Percentiles rank a stretch among this genome's conserved stretches.
These are phyloP conservation scores for Vitis rotundifolia DNA, from an alignment of 164 flowering plant genomes.

Conservation along the genomic window DNA sequence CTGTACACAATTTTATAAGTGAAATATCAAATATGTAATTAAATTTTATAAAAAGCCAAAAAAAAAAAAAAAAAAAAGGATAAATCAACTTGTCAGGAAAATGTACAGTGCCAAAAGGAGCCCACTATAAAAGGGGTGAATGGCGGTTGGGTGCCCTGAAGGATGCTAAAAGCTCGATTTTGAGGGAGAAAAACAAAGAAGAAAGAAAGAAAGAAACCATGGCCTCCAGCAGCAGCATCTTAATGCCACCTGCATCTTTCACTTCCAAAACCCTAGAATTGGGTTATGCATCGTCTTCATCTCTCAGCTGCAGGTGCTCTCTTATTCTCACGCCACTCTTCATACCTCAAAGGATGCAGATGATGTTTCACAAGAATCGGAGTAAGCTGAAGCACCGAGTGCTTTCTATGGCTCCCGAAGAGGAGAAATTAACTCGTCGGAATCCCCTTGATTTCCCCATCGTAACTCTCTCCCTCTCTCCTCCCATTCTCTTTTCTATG, in stretches of 20 bases:
- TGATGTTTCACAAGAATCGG: slow-evolving; percentile 2
- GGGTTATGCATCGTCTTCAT: slow-evolving; percentile 4
- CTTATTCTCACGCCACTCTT: background rate
- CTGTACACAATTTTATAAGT: too few relatives aligned
- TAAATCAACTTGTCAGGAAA: too few relatives aligned
- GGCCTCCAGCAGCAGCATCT: slow-evolving; percentile 2
- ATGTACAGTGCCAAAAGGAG: too few relatives aligned
- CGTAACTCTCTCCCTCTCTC: slow-evolving; percentile 35
- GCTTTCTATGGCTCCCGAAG: slow-evolving; percentile 83
- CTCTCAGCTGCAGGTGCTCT: slow-evolving; percentile 16
- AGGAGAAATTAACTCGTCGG: slow-evolving; percentile 78
- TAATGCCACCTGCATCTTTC: background rate
- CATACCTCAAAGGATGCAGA: background rate
- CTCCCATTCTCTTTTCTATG: background rate
- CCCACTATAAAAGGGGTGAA: too few relatives aligned
- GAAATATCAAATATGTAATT: too few relatives aligned
- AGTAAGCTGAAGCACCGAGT: slow-evolving; percentile 24
- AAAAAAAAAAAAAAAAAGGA: too few relatives aligned
- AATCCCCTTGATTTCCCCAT: slow-evolving; percentile 82
- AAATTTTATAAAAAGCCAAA: too few relatives aligned
- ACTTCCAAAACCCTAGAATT: slow-evolving; percentile 10
- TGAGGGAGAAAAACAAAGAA: too few relatives aligned
- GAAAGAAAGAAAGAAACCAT: too few relatives aligned
- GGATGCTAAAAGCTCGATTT: too few relatives aligned
- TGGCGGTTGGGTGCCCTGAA: too few relatives aligned